Percentiles rank a stretch among this genome's conserved stretches.
phyloP scores from a whole-genome alignment of 2,329 filamentous ascomycete species.

The Ascochyta fabae region DNA sequence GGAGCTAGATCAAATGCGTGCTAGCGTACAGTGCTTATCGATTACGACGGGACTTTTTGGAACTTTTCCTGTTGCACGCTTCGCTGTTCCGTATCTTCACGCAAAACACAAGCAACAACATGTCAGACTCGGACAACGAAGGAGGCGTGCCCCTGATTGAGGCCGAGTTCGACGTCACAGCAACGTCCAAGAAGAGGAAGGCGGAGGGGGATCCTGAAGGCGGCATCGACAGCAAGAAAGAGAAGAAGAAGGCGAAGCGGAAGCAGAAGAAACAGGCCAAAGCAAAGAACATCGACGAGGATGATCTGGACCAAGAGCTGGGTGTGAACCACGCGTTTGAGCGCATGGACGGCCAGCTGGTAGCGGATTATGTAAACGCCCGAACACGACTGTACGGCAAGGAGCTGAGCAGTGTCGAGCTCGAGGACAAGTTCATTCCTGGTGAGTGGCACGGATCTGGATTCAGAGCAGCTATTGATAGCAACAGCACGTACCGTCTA shows the following conservation, averaged over 20 bases:
- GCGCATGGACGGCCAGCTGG: conserved; percentile 79
- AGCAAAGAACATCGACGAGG: conserved; percentile 69
- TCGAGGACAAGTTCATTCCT: conserved; percentile 81
- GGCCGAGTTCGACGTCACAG: conserved; percentile 44
- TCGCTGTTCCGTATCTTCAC: conserved; percentile 22
- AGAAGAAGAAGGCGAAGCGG: conserved; percentile 45
- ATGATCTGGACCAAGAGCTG: conserved; percentile 53
- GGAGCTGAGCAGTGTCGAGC: conserved; percentile 81
- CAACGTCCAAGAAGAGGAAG: conserved; percentile 52
- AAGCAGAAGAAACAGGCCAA: conserved; percentile 66
- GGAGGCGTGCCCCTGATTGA: conserved; percentile 55
- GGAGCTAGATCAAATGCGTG: conserved; percentile 3
- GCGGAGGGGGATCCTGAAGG: conserved; percentile 41
- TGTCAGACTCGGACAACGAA: conserved; percentile 55
- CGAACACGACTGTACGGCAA: conserved; percentile 78
- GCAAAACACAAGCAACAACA: conserved; percentile 38
- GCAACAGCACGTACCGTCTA: conserved; percentile 71
- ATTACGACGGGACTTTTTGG: conserved; percentile 33
- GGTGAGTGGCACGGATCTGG: conserved; percentile 57
- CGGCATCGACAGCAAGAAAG: conserved; percentile 45
- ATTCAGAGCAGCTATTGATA: conserved; percentile 17
- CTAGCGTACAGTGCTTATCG: conserved; percentile 33
- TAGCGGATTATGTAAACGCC: conserved; percentile 86
- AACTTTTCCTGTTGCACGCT: conserved; percentile 31
- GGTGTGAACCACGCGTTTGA: conserved; percentile 80